These are phyloP conservation scores for Kodamaea ohmeri DNA, from an alignment of 1,139 yeast species.

Conservation along the genomic window DNA sequence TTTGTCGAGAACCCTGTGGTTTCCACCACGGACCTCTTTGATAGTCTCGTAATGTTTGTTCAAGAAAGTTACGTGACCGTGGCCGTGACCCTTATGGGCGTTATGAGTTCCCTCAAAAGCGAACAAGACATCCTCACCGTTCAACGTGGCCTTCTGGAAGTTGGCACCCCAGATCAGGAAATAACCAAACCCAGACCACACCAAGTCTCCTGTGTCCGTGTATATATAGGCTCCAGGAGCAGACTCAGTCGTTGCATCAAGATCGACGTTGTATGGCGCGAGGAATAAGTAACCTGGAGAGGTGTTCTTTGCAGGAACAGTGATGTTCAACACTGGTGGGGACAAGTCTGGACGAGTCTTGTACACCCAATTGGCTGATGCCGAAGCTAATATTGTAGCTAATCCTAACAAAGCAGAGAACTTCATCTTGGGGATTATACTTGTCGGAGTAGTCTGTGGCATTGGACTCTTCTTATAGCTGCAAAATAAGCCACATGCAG, in stretches of 20 bases:
- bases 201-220: conserved; percentile 30
- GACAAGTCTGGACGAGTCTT: conserved; percentile 34
- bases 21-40: conserved; percentile 31
- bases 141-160: conserved; percentile 28
- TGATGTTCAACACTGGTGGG: conserved; percentile 32
- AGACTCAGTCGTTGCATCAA: conserved; percentile 7
- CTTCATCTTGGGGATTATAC: conserved; percentile 4
- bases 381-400: conserved; percentile 5
- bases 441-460: background rate
- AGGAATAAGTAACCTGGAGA: conserved; percentile 30
- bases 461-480: conserved; percentile 1
- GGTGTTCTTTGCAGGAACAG: conserved; percentile 22
- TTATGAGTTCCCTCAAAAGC: conserved; percentile 35
- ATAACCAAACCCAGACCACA: conserved; percentile 34
- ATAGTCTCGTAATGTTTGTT: conserved; percentile 26
- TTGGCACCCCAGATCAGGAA: conserved; percentile 33
- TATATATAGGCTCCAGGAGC: conserved; percentile 31
- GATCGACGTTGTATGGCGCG: conserved; percentile 30
- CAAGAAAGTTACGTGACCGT: conserved; percentile 33
- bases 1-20: conserved; percentile 30
- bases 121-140: conserved; percentile 27
- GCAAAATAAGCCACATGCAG: background rate
- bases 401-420: conserved; percentile 4
- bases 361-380: conserved; percentile 27
- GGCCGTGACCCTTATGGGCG: conserved; percentile 34